Evolutionary conservation across 2,329 filamentous ascomycete genomes (phyloP), one percentile per base, ranked within the genome.

Genomic region (Fusarium stilboides): DNA sequence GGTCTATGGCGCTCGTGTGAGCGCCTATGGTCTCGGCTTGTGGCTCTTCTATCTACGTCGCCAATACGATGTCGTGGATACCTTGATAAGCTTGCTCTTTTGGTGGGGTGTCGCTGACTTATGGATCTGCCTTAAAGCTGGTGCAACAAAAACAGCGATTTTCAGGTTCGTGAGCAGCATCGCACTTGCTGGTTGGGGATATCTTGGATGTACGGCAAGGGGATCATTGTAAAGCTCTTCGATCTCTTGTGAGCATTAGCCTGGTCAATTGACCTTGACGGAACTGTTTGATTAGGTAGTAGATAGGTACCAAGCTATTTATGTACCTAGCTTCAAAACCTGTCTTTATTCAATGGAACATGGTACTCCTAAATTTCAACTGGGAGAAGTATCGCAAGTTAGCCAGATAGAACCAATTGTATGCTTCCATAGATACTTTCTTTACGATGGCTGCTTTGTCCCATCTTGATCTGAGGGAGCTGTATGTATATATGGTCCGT

Each of bases 71-170:
- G 55, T 65, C 1, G 45, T 76, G 5, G 74, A 76, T 50, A 74
- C 65, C 1, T 62, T 76, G 10, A 36, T 76, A 56, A 44, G 54
- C 28, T 33, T 75, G 13, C 28, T 75, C 9, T 28, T 57, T 7
- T 59, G 53, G 43, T 71, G 62, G 34, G 71, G 74, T 10, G 28
- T 19, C 4, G 68, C 66, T 4, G 74, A 76, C 39, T 65, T 72
- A 1, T 76, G 67, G 33, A 20, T 75, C 7, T 76, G 74, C n/a
- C 63, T 68, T 43, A 69, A 66, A 31, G 71, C 73, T 33, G 74
- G 69, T 15, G 70, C 63, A 5, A 53, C 62, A 15, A 58, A 59
- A 0, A 42, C 49, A 42, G 74, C 37, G 0, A 7, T 57, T 2
- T 73, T 65, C 42, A 56, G 73, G 26, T 65, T 75, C 15, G 3